Evolutionary conservation across 2,329 filamentous ascomycete genomes (phyloP).

Genomic region (Talaromyces sp.): DNA sequence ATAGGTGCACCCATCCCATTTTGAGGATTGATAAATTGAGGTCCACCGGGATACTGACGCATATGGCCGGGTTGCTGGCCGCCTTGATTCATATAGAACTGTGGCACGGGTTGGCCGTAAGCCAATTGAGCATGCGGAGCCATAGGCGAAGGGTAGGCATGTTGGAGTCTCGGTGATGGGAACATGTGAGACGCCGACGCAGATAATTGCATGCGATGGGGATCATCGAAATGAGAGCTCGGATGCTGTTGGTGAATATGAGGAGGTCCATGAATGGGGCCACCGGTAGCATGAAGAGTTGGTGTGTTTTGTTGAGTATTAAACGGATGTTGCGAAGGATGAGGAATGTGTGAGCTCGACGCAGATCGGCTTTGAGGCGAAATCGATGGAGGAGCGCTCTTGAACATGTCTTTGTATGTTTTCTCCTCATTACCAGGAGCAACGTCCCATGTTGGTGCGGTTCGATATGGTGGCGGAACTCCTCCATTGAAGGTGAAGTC

Average conservation of each 20-base stretch:
- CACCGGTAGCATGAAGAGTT: constrained; percentile 64
- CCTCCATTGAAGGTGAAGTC: constrained; percentile 75
- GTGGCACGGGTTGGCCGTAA: constrained; percentile 69
- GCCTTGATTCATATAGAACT: constrained; percentile 66
- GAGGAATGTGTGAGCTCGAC: constrained; percentile 64
- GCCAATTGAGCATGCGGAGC: constrained; percentile 66
- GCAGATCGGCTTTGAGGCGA: constrained; percentile 66
- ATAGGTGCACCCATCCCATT: constrained; percentile 71
- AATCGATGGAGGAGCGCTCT: constrained; percentile 62
- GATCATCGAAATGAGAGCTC: constrained; percentile 70
- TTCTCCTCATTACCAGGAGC: constrained; percentile 68
- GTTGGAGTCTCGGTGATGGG: constrained; percentile 75
- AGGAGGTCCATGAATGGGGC: constrained; percentile 73
- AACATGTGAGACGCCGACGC: constrained; percentile 80
- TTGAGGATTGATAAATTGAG: constrained; percentile 70
- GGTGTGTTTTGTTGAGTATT: constrained; percentile 75
- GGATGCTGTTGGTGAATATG: constrained; percentile 76
- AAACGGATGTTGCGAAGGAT: constrained; percentile 78
- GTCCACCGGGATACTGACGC: constrained; percentile 67
- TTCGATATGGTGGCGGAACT: constrained; percentile 81
- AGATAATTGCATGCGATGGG: constrained; percentile 82
- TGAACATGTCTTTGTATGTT: constrained; percentile 77
- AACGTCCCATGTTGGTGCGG: constrained; percentile 78
- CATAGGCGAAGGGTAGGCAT: constrained; percentile 66
- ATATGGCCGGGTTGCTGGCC: constrained; percentile 69